phyloP scores from a whole-genome alignment of 1,139 yeast genomes.

The Suhomyces terraborum region DNA sequence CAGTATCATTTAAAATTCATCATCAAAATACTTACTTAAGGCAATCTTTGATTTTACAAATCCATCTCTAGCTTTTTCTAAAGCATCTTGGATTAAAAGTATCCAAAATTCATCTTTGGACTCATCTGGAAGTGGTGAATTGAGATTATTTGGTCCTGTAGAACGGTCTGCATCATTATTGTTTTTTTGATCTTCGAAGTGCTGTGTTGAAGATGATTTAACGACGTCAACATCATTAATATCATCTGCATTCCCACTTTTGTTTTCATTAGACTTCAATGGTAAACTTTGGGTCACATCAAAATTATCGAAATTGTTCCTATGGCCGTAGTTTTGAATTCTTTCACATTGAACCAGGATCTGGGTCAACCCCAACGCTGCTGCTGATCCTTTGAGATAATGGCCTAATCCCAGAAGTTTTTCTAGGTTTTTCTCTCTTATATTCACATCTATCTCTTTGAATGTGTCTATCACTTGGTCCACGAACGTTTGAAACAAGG shows the following conservation, averaged over 20 bases:
- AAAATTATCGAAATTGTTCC: constrained; percentile 47
- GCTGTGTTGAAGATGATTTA: background rate
- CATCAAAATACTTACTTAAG: constrained; percentile 60
- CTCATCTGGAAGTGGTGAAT: constrained; percentile 18
- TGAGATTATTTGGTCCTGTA: constrained; percentile 3
- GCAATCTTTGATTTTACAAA: constrained; percentile 58
- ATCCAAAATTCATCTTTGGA: constrained; percentile 50
- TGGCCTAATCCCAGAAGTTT: constrained; percentile 81
- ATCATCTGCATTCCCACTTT: background rate
- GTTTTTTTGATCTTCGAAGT: constrained; percentile 10
- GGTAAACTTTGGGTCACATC: constrained; percentile 19
- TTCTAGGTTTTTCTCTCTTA: constrained; percentile 51
- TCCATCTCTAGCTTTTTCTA: constrained; percentile 57
- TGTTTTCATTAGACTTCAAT: constrained; percentile 1
- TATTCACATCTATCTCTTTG: constrained; percentile 62
- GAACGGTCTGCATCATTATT: constrained; percentile 9
- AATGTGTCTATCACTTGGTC: constrained; percentile 88
- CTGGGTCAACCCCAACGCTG: constrained; percentile 82
- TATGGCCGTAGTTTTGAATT: constrained; percentile 86
- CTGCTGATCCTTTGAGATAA: constrained; percentile 92
- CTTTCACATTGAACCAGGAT: constrained; percentile 89
- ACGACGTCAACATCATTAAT: constrained; percentile 4
- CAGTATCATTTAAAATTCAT: constrained; percentile 34
- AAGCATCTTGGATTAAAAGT: constrained; percentile 53
- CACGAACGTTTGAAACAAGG: constrained; percentile 77